Conservation (phyloP, 129 eudicot genomes). For the Centaurea solstitialis region DNA sequence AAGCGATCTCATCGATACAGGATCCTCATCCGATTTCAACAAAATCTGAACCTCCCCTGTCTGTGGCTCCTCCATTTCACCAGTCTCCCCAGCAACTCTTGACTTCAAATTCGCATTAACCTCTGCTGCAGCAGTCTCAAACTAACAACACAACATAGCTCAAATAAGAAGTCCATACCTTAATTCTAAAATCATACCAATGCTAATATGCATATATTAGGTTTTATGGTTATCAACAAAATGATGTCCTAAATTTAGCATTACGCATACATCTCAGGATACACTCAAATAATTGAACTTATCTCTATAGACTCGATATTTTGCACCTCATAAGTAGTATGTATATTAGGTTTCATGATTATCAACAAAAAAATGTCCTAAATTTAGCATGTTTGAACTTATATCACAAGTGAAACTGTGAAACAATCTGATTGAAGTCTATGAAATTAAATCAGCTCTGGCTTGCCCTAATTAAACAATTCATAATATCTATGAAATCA, state of each 20-base stretch:
- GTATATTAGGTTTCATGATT: no score
- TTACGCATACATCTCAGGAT: background rate
- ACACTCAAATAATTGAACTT: background rate
- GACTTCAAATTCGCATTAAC: constrained; percentile 77
- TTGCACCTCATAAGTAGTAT: no score
- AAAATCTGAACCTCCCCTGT: constrained; percentile 90
- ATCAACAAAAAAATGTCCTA: no score
- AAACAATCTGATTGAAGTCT: constrained; percentile 1
- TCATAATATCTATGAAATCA: background rate
- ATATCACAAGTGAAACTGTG: background rate
- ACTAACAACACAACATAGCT: constrained; percentile 43
- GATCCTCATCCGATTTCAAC: constrained; percentile 81
- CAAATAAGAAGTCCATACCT: background rate
- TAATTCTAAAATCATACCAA: background rate
- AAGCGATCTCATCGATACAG: constrained; percentile 78
- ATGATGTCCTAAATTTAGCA: background rate
- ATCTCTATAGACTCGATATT: background rate
- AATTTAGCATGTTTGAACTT: no score
- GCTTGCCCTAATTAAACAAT: constrained; percentile 17
- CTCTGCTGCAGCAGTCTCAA: constrained; percentile 95
- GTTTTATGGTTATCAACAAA: background rate
- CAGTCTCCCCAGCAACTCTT: constrained; percentile 86
- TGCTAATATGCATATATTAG: background rate
- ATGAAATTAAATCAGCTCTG: background rate
- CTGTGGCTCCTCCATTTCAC: constrained; percentile 93